Conservation (phyloP, 805 yeast species). For the Saccharomycopsis microspora region DNA sequence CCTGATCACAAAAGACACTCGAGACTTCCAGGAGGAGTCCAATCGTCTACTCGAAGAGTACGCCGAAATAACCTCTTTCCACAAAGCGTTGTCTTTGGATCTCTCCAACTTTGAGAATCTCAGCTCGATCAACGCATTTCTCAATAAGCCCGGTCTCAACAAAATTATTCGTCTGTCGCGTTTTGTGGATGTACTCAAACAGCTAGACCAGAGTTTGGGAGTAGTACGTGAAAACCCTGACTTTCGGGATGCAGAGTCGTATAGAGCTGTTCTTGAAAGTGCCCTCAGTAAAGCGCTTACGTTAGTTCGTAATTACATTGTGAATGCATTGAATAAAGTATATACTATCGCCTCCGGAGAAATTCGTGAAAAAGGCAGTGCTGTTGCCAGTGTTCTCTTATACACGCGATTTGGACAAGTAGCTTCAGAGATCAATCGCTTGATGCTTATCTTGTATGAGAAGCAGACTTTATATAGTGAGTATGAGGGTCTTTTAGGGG, state of each 20-base stretch:
- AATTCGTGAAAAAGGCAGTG: constrained; percentile 20
- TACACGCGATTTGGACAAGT: constrained; percentile 51
- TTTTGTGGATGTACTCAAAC: constrained; percentile 40
- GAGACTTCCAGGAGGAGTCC: constrained; percentile 50
- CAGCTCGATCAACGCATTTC: constrained; percentile 54
- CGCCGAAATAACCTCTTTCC: constrained; percentile 28
- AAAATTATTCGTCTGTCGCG: constrained; percentile 44
- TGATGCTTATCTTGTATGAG: constrained; percentile 17
- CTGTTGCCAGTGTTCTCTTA: constrained; percentile 50
- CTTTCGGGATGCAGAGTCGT: constrained; percentile 60
- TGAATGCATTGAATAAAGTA: constrained; percentile 26
- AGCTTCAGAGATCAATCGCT: constrained; percentile 26
- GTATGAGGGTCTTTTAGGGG: constrained; percentile 56
- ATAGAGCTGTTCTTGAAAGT: constrained; percentile 64
- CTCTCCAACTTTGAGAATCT: constrained; percentile 57
- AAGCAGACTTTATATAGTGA: constrained; percentile 30
- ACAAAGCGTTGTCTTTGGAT: constrained; percentile 33
- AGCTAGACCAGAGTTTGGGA: constrained; percentile 54
- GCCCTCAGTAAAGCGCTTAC: constrained; percentile 76
- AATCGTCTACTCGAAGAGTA: constrained; percentile 38
- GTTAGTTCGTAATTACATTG: constrained; percentile 57
- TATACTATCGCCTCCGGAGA: constrained; percentile 23
- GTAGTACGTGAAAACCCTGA: constrained; percentile 46
- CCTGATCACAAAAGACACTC: constrained; percentile 49
- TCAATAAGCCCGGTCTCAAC: constrained; percentile 62